Base-by-base conservation (phyloP, 2,329 filamentous ascomycete species). In the Clarireedia hainanense region DNA sequence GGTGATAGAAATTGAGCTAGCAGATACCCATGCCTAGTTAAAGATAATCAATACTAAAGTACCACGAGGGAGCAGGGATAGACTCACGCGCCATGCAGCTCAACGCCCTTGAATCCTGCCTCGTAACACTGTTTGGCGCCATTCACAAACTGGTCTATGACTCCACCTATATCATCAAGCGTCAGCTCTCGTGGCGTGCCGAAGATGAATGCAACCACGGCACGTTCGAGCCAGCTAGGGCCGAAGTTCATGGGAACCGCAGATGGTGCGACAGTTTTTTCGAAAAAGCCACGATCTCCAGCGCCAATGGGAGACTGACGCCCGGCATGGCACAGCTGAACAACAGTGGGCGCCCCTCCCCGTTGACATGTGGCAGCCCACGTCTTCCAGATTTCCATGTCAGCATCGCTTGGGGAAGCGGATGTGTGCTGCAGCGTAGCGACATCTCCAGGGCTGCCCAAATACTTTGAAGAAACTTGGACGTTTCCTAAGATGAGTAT, bases 1-100 rank as follows among this genome's bases (percentile, higher is more conserved):
- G 87, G 85, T 0, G 82, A 84, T 6, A 91, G 62, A 74, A 92
- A 92, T 7, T 76, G 73, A 60, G 83, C 80, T 0, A 92, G 73
- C 0, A 92, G 76, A 67, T 91, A 92, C 1, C 89, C 88, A 65
- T 92, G 88, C 9, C 63, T 65, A 36, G 26, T 4, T 34, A 3
- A 26, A 47, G n/a, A 20, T 2, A 10, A 20, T 36, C 5, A 42
- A 24, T 15, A 50, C 34, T 77, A 75, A 17, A 57, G 12, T 52
- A 63, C 46, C 58, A 62, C 43, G 77, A 78, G 4, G 70, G 77
- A 63, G 9, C 30, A 4, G 42, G 42, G 14, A 20, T 23, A 1
- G 17, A 54, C 52, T 54, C 37, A 49, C 52, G 52, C 52, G 20
- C 23, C 52, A 27, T 82, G 79, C 17, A 82, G 58, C 60, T 81